Base-by-base conservation (phyloP, 441 rosid species). In the Gossypium gossypioides region DNA sequence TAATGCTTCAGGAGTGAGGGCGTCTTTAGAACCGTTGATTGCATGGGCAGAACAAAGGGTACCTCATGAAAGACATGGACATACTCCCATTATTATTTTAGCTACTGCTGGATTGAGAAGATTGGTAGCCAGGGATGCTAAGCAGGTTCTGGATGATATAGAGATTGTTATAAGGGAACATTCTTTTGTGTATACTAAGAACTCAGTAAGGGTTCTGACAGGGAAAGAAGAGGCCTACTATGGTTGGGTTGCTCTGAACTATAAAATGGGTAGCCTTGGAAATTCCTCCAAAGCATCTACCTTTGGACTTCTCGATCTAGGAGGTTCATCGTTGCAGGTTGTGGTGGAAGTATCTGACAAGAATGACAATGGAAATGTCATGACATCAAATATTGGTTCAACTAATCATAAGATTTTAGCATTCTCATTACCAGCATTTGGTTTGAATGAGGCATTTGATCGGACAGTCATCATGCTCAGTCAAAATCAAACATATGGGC, bases 191-290 rank as follows among this genome's bases (percentile, higher is more conserved):
- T 64, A 74, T 54, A 73, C 44, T 76, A 84, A 71, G 72, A 77
- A 75, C 52, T 82, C 85, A 85, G 78, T 86, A 61, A 79, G 85
- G 74, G 80, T 85, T 54, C 78, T 88, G 86, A 79, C 81, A 44
- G 89, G 91, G 75, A 80, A 79, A 72, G 88, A 88, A 46, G 91
- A 88, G 80, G 91, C 88, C 13, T 88, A 84, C 65, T 86, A 83
- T 75, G 88, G 87, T 15, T 88, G 91, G 93, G 81, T 84, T 75
- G 87, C 89, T 75, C 77, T 83, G 68, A 85, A 86, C 62, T 86
- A 83, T 68, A 81, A 77, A 76, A 76, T 83, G 85, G 84, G 86
- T 13, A 75, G 64, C 24, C 81, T 86, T 24, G 77, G 79, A 13
- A 81, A 83, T 81, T 77, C 85, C 21, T 80, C 73, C 0, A 63